Evolutionary conservation across 2,329 filamentous ascomycete species (phyloP).

Genomic region (Neopestalotiopsis clavispora): DNA sequence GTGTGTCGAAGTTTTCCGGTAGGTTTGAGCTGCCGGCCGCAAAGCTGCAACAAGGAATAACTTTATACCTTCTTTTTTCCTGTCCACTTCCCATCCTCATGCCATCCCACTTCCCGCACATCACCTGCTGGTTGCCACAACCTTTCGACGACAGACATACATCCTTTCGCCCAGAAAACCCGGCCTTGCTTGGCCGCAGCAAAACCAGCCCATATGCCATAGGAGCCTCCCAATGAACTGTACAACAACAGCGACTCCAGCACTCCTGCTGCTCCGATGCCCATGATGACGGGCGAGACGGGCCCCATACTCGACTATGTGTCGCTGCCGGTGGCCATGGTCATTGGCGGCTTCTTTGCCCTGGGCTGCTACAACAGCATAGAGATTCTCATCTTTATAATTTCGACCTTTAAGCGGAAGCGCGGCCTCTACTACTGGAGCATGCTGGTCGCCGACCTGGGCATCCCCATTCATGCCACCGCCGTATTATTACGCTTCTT

Average conservation of each 20-base stretch:
- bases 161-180: not conserved
- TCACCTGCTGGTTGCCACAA: not conserved
- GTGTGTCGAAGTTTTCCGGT: not conserved
- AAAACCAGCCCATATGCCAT: not conserved
- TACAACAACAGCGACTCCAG: not conserved
- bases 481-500: constrained; percentile 24
- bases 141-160: not conserved
- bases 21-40: not conserved
- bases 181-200: not conserved
- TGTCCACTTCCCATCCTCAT: not conserved
- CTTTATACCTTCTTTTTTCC: not conserved
- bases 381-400: constrained; percentile 43
- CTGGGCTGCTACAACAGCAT: constrained; percentile 34
- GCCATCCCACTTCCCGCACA: not conserved
- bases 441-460: constrained; percentile 36
- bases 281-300: constrained; percentile 15
- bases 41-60: not conserved
- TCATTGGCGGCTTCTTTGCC: constrained; percentile 15
- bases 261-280: not conserved
- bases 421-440: constrained; percentile 48
- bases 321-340: constrained; percentile 14
- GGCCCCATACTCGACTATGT: constrained; percentile 8
- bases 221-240: not conserved
- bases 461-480: constrained; percentile 23
- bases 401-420: constrained; percentile 42